Evolutionary conservation across 108 stramenopile genomes (phyloP), one percentile per base, ranked within the genome.

Genomic region (Stephanodiscus minutulus): DNA sequence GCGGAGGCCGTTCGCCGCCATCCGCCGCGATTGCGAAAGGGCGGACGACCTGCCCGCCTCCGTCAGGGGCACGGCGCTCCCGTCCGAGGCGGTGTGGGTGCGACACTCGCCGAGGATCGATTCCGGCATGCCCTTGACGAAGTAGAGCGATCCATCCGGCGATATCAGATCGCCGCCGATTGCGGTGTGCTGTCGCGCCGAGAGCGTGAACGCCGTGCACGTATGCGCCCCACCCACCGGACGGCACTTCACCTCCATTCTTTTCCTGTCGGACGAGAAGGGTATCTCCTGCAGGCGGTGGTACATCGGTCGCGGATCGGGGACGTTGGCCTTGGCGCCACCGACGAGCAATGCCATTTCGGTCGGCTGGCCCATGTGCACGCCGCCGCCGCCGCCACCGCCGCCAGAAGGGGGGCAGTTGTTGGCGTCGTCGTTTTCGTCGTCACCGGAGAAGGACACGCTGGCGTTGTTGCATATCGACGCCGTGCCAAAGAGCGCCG

Each of bases 121-220:
- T 74, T 99, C 97, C 2, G 96, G 91, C 84, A 97, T 94, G 0
- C 98, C 98, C 77, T 99, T 99, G 48, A 98, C 89, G 76, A 92
- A 97, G 54, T 87, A 91, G 7, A 92, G 71, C 18, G 79, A 85
- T 20, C 84, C 88, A 35, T 85, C 86, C 5, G 66, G 35, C 11
- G 78, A 66, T 47, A 69, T 64, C 20, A 67, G 74, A 61, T 79
- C 72, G 35, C 37, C 47, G 17, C 63, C 43, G 49, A 56, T 48
- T 44, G 52, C 52, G 73, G 41, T 54, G 72, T 68, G 64, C 33
- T 76, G 52, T n/a, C 69, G 57, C 27, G 77, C 69, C 0, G 89
- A 83, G 35, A 77, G 57, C 9, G 76, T 76, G 64, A 94, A 94
- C 33, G 93, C 90, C 9, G 63, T 58, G 54, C 89, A 91, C 17